phyloP scores from a whole-genome alignment of 176 grass and related monocot species.

The Oryza meyeriana region DNA sequence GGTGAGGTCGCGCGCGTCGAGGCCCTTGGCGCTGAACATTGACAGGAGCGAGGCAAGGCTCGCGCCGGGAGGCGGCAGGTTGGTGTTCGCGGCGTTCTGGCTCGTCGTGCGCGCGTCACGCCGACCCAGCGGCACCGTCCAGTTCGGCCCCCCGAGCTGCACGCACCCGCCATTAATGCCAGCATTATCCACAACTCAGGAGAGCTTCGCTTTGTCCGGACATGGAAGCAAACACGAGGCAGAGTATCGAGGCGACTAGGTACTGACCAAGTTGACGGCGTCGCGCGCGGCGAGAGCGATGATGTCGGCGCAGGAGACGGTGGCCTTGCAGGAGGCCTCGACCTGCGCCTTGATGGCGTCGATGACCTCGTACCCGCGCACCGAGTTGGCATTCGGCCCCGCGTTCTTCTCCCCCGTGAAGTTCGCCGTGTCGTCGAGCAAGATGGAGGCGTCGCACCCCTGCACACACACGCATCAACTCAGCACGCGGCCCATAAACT shows the following conservation, averaged over 20 bases:
- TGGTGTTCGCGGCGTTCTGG: conserved; percentile 30
- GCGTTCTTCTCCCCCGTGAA: conserved; percentile 79
- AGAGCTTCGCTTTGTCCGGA: background rate
- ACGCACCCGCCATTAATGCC: background rate
- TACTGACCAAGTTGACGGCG: conserved; percentile 48
- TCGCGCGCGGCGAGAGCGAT: conserved; percentile 62
- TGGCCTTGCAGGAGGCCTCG: conserved; percentile 56
- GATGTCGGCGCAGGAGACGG: conserved; percentile 85
- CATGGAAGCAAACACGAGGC: background rate
- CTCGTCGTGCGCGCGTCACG: conserved; percentile 52
- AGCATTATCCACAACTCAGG: background rate
- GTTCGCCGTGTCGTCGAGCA: conserved; percentile 62
- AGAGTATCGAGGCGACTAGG: no score
- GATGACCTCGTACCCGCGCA: conserved; percentile 65
- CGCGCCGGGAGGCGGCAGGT: conserved; percentile 55
- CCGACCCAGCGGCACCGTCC: conserved; percentile 66
- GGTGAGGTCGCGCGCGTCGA: conserved; percentile 60
- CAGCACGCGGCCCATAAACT: background rate
- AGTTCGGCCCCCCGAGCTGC: conserved; percentile 76
- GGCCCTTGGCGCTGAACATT: conserved; percentile 48
- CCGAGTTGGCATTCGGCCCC: conserved; percentile 49
- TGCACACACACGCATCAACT: background rate
- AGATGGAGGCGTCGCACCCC: conserved; percentile 78
- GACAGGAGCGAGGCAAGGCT: conserved; percentile 46
- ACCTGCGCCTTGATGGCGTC: conserved; percentile 62